Conservation (phyloP, 1,139 yeast genomes). For the Debaryomyces psychrophilus region DNA sequence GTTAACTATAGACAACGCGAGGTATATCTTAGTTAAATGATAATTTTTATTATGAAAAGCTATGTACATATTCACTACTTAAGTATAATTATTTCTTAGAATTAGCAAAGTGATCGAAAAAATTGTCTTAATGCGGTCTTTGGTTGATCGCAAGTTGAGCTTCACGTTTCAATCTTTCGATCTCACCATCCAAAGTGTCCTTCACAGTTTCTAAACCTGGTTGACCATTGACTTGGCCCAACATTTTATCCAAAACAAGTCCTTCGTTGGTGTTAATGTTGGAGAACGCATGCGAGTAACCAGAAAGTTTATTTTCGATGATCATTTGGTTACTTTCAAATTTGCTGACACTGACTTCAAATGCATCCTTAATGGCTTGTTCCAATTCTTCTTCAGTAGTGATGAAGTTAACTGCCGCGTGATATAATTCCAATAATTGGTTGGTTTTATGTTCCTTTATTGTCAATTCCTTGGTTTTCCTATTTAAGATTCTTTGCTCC, state of each 20-base stretch:
- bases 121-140: constrained; percentile 8
- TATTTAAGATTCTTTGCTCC: constrained; percentile 43
- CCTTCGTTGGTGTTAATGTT: constrained; percentile 34
- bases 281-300: constrained; percentile 34
- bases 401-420: constrained; percentile 66
- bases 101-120: background rate
- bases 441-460: constrained; percentile 51
- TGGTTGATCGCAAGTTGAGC: constrained; percentile 36
- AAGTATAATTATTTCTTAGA: background rate
- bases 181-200: constrained; percentile 42
- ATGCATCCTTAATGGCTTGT: constrained; percentile 58
- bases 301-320: constrained; percentile 41
- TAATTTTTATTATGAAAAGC: constrained; percentile 3
- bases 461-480: constrained; percentile 37
- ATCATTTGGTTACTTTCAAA: constrained; percentile 40
- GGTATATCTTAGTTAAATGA: background rate
- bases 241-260: constrained; percentile 38
- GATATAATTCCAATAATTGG: constrained; percentile 68
- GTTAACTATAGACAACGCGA: too few species aligned
- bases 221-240: constrained; percentile 43
- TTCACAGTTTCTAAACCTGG: constrained; percentile 53
- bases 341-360: constrained; percentile 46
- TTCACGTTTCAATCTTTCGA: constrained; percentile 40
- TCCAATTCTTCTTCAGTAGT: constrained; percentile 67
- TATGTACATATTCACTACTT: constrained; percentile 8